phyloP scores from a whole-genome alignment of 768 basidiomycete species.

The Suillus spraguei region DNA sequence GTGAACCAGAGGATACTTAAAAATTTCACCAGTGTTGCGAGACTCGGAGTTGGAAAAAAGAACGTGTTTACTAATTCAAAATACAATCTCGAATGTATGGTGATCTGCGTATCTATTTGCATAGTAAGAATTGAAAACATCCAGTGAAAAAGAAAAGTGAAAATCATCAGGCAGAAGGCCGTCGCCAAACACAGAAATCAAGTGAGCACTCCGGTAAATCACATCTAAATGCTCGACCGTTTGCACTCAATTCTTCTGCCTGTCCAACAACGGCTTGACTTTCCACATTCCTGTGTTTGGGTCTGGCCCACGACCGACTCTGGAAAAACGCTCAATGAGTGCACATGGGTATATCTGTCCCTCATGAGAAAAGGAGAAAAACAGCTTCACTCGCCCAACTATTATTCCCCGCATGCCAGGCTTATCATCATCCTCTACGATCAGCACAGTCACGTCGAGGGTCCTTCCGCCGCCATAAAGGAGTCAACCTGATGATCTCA shows the following conservation, averaged over 20 bases:
- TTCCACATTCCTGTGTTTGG: conserved; percentile 18
- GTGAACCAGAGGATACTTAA: conserved; percentile 1
- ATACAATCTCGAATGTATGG: conserved; percentile 28
- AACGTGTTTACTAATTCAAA: background rate
- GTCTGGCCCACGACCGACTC: conserved; percentile 24
- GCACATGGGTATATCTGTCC: conserved; percentile 27
- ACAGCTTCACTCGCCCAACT: conserved; percentile 26
- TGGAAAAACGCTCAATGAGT: conserved; percentile 33
- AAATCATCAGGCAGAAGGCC: conserved; percentile 24
- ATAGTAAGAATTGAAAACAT: conserved; percentile 30
- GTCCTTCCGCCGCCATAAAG: conserved; percentile 15
- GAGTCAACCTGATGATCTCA: conserved; percentile 22
- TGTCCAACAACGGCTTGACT: conserved; percentile 4
- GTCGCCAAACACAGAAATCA: conserved; percentile 30
- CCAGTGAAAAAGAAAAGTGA: conserved; percentile 24
- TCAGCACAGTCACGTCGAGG: conserved; percentile 23
- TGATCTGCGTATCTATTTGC: conserved; percentile 37
- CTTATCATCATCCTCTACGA: conserved; percentile 20
- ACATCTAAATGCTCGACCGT: conserved; percentile 33
- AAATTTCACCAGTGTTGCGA: background rate
- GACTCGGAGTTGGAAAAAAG: no score
- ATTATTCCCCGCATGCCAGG: conserved; percentile 27
- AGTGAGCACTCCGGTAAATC: conserved; percentile 34
- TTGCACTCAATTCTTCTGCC: conserved; percentile 10
- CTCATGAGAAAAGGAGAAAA: conserved; percentile 30